Conservation (phyloP, 2,329 filamentous ascomycete genomes). For the Talaromyces amestolkiae region DNA sequence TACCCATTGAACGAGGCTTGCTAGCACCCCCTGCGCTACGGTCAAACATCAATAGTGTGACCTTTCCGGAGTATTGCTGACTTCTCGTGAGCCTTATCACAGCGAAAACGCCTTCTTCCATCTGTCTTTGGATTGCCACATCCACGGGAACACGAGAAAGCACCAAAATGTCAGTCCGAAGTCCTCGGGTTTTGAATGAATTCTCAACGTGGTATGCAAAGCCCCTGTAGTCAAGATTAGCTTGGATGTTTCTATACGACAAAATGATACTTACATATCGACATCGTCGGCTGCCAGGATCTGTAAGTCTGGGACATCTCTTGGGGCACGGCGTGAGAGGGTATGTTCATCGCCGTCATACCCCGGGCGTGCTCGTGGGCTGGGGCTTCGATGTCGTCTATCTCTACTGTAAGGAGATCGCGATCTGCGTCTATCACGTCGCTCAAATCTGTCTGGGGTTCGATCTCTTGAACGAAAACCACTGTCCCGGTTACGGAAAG, state of each 20-base stretch:
- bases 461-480: conserved; percentile 52
- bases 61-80: conserved; percentile 68
- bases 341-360: conserved; percentile 63
- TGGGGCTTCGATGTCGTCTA: conserved; percentile 66
- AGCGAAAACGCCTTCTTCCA: conserved; percentile 82
- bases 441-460: conserved; percentile 52
- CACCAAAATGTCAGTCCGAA: conserved; percentile 76
- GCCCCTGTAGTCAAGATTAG: conserved; percentile 48
- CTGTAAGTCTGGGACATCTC: conserved; percentile 84
- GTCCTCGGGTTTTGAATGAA: conserved; percentile 66
- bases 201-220: conserved; percentile 82
- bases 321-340: conserved; percentile 69
- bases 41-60: conserved; percentile 83
- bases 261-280: conserved; percentile 48
- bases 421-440: conserved; percentile 61
- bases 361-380: conserved; percentile 57
- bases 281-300: conserved; percentile 78
- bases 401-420: conserved; percentile 66
- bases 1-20: conserved; percentile 74
- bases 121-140: conserved; percentile 78
- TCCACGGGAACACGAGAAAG: conserved; percentile 74
- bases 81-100: conserved; percentile 72
- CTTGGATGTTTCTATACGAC: background rate
- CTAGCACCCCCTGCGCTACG: conserved; percentile 64
- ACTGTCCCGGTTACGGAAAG: conserved; percentile 61